Evolutionary conservation across 163 green algal species (phyloP).

Genomic region (Prototheca cutis): DNA sequence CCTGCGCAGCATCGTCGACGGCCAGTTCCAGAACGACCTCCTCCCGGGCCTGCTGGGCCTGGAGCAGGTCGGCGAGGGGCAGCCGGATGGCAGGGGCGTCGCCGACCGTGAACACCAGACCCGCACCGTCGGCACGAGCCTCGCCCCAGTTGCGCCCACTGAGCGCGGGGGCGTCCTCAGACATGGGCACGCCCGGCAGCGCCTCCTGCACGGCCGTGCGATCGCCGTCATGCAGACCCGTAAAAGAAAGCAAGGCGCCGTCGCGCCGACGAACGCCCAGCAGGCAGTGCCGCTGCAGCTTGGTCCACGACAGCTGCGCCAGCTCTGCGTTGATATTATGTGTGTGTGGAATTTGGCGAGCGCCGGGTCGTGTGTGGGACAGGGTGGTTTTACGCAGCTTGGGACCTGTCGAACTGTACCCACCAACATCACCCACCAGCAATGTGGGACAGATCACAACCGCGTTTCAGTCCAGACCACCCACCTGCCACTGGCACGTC

Average conservation of each 20-base stretch:
- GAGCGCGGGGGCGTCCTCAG: constrained; percentile 4
- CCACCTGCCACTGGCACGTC: constrained; percentile 47
- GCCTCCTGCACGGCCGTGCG: constrained; percentile 5
- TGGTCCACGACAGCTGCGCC: constrained; percentile 45
- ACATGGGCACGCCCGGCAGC: constrained; percentile 2
- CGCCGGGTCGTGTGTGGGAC: no score
- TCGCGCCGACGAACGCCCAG: constrained; percentile 42
- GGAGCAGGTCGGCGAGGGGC: constrained; percentile 57
- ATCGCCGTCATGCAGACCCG: constrained; percentile 51
- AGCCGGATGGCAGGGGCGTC: constrained; percentile 54
- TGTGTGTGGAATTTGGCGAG: no score
- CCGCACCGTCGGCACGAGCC: constrained; percentile 41
- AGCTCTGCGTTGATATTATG: no score
- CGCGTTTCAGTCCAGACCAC: no score
- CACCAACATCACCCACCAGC: no score
- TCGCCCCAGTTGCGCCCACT: constrained; percentile 67
- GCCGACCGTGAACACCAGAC: constrained; percentile 58
- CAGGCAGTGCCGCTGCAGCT: constrained; percentile 38
- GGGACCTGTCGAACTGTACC: no score
- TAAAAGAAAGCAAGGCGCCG: constrained; percentile 6
- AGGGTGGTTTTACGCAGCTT: no score
- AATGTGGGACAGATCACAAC: no score
- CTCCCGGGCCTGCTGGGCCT: constrained; percentile 45
- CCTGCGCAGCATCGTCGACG: constrained; percentile 53
- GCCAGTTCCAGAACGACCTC: constrained; percentile 71